Evolutionary conservation across 2,329 filamentous ascomycete genomes (phyloP).

Genomic region (Pseudocercospora pini-densiflorae): DNA sequence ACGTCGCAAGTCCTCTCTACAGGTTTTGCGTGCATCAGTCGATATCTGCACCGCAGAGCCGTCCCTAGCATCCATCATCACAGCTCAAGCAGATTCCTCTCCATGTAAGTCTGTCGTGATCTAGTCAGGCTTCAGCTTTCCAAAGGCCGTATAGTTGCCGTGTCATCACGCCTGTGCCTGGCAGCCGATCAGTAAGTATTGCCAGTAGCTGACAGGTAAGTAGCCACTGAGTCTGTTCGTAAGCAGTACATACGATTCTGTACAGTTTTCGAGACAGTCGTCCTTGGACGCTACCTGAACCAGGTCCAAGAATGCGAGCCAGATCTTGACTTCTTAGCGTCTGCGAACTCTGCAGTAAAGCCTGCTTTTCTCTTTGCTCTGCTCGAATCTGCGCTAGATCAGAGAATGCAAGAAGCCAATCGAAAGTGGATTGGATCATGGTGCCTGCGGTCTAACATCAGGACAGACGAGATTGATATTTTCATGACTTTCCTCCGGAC

Average conservation of each 20-base stretch:
- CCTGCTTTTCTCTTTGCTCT: constrained; percentile 49
- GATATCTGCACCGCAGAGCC: constrained; percentile 32
- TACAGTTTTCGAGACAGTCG: constrained; percentile 53
- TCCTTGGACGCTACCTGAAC: constrained; percentile 55
- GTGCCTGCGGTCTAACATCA: constrained; percentile 44
- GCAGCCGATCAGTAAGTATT: not conserved
- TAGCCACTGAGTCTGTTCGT: constrained; percentile 16
- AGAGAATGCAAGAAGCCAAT: constrained; percentile 51
- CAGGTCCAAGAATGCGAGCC: constrained; percentile 52
- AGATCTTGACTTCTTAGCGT: constrained; percentile 47
- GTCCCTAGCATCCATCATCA: constrained; percentile 6
- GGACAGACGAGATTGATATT: constrained; percentile 27
- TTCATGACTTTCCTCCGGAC: constrained; percentile 45
- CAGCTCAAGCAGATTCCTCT: not conserved
- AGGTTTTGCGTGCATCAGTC: constrained; percentile 49
- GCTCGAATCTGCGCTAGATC: constrained; percentile 46
- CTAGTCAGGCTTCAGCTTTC: not conserved
- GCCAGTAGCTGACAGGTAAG: constrained; percentile 10
- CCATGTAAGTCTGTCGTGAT: not conserved
- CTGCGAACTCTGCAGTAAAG: constrained; percentile 42
- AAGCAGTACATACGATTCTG: constrained; percentile 50
- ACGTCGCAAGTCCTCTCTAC: constrained; percentile 52
- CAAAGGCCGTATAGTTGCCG: not conserved
- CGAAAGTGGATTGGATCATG: constrained; percentile 53
- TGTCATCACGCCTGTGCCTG: not conserved